A percentile compares a stretch with the other conserved stretches of the same genome.
These are phyloP conservation scores for Thermoascus crustaceus DNA, from an alignment of 2,329 filamentous ascomycete species.

Conservation along the genomic window DNA sequence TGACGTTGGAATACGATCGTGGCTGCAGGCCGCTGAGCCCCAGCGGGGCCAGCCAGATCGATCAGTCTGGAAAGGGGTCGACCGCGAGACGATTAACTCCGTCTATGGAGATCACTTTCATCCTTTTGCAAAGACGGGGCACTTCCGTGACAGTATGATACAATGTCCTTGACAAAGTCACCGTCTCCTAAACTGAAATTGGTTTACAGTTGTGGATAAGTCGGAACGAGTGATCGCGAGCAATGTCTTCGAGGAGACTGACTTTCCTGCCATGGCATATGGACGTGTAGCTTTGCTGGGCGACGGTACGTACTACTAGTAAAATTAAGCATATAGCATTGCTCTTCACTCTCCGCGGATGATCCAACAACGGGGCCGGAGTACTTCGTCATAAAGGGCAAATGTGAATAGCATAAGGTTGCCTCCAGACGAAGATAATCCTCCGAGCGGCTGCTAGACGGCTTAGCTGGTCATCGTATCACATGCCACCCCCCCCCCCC, in stretches of 20 bases:
- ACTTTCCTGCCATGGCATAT: background rate
- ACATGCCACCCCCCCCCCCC: too few relatives aligned
- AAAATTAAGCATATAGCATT: too few relatives aligned
- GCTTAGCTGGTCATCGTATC: too few relatives aligned
- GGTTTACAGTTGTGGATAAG: background rate
- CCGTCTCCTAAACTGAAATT: background rate
- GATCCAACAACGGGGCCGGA: too few relatives aligned
- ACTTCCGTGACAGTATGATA: background rate
- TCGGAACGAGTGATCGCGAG: slow-evolving; percentile 1
- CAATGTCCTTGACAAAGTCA: too few relatives aligned
- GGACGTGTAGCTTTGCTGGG: background rate
- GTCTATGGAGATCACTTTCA: background rate
- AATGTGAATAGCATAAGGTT: too few relatives aligned
- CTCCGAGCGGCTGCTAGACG: too few relatives aligned
- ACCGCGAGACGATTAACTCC: background rate
- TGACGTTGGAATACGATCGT: background rate
- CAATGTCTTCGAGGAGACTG: slow-evolving; percentile 1
- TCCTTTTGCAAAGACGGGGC: background rate
- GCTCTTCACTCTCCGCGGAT: too few relatives aligned
- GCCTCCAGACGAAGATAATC: too few relatives aligned
- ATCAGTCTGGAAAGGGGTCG: slow-evolving; percentile 1
- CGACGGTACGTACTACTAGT: background rate
- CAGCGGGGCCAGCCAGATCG: background rate
- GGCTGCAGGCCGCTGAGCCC: background rate
- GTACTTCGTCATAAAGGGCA: too few relatives aligned